Percentiles rank a stretch among this genome's conserved stretches.
Conservation (phyloP, 345 rosid genomes). For the Populus davidiana region DNA sequence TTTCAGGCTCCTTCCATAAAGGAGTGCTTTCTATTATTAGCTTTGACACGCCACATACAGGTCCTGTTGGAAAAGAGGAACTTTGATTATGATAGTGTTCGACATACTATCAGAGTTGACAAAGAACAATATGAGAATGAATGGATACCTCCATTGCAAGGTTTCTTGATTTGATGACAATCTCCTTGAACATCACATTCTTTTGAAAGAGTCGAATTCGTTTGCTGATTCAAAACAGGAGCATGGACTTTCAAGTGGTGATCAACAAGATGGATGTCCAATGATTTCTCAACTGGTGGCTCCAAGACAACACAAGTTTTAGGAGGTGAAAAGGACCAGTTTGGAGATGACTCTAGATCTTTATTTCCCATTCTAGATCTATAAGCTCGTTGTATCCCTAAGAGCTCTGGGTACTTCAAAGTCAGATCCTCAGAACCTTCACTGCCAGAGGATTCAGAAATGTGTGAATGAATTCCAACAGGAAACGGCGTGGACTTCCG, state of each 20-base stretch:
- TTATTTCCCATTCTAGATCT: slow-evolving; percentile 41
- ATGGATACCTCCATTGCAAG: slow-evolving; percentile 15
- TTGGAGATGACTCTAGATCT: slow-evolving; percentile 58
- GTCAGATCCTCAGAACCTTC: slow-evolving; percentile 45
- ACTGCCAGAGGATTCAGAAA: slow-evolving; percentile 54
- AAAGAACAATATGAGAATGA: neutral
- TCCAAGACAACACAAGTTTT: slow-evolving; percentile 72
- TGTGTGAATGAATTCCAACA: slow-evolving; percentile 38
- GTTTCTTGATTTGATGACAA: slow-evolving; percentile 18
- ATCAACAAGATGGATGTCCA: slow-evolving; percentile 18
- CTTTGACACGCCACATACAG: slow-evolving; percentile 20
- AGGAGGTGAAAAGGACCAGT: slow-evolving; percentile 89
- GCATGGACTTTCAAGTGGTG: slow-evolving; percentile 9
- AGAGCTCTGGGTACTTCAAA: slow-evolving; percentile 69
- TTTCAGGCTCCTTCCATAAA: slow-evolving; percentile 49
- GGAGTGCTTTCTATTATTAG: slow-evolving; percentile 57
- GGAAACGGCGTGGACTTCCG: slow-evolving; percentile 59
- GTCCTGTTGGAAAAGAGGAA: slow-evolving; percentile 26
- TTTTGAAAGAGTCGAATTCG: slow-evolving; percentile 5
- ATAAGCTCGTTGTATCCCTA: slow-evolving; percentile 47
- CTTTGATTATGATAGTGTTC: neutral
- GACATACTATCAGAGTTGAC: neutral
- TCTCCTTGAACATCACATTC: slow-evolving; percentile 13
- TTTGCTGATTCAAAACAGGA: slow-evolving; percentile 21
- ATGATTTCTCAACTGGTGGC: slow-evolving; percentile 46